Evolutionary conservation across 768 basidiomycete genomes (phyloP).

Genomic region (Infundibulicybe gibba): DNA sequence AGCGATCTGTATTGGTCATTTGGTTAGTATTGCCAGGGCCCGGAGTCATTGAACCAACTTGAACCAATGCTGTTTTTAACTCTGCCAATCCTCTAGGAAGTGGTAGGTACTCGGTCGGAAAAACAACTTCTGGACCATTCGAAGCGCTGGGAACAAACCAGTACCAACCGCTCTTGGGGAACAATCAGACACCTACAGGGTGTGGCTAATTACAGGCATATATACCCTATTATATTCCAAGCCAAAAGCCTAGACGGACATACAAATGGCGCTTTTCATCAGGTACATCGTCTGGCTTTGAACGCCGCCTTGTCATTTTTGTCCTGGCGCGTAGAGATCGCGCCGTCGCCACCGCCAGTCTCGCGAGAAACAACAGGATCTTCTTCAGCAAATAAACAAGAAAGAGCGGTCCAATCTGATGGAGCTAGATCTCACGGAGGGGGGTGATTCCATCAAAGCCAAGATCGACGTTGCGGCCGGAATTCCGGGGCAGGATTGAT

Average conservation of each 20-base stretch:
- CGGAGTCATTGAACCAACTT: too few species aligned
- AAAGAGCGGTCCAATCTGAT: conserved; percentile 34
- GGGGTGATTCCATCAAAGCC: conserved; percentile 34
- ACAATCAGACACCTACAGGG: background rate
- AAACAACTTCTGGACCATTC: too few species aligned
- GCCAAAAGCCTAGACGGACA: background rate
- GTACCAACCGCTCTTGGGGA: background rate
- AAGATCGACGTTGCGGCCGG: conserved; percentile 38
- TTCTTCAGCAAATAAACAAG: conserved; percentile 20
- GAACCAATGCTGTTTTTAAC: too few species aligned
- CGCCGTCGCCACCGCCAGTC: conserved; percentile 59
- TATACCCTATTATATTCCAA: background rate
- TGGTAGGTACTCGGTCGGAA: too few species aligned
- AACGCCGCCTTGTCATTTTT: conserved; percentile 42
- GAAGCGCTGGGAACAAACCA: too few species aligned
- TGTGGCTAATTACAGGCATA: conserved; percentile 20
- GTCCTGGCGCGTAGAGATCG: conserved; percentile 53
- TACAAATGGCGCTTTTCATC: background rate
- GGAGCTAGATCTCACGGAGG: conserved; percentile 50
- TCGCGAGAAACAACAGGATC: conserved; percentile 32
- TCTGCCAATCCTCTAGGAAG: too few species aligned
- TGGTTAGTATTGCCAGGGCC: too few species aligned
- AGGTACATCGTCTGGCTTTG: conserved; percentile 63
- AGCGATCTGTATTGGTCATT: too few species aligned
- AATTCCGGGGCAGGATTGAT: conserved; percentile 53